Conservation (phyloP, 345 rosid species). For the Fremontodendron californicum region DNA sequence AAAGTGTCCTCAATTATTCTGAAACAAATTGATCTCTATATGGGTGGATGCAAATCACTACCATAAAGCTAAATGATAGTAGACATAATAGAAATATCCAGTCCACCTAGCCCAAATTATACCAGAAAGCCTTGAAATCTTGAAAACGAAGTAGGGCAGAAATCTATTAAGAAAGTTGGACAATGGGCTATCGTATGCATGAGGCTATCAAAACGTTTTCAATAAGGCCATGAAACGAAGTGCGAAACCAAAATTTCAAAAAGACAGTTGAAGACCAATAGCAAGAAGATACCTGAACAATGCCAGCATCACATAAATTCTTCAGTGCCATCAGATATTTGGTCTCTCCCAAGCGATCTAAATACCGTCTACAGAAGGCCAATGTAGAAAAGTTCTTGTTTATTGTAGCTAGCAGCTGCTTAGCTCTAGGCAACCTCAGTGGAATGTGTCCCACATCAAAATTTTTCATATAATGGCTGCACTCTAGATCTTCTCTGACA, state of each 20-base stretch:
- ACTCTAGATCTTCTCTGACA: constrained; percentile 88
- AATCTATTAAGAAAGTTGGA: background rate
- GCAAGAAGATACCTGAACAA: constrained; percentile 65
- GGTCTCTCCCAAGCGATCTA: constrained; percentile 91
- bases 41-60: background rate
- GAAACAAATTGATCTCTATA: background rate
- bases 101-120: background rate
- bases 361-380: constrained; percentile 87
- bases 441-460: constrained; percentile 80
- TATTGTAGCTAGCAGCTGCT: constrained; percentile 87
- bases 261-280: background rate
- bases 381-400: constrained; percentile 91
- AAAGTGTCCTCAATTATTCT: background rate
- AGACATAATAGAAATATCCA: background rate
- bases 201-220: background rate
- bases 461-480: constrained; percentile 92
- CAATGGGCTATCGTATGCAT: background rate
- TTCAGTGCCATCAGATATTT: constrained; percentile 91
- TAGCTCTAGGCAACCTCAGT: constrained; percentile 82
- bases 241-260: background rate
- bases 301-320: constrained; percentile 83
- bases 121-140: background rate
- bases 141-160: background rate
- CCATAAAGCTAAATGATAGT: background rate
- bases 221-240: background rate